phyloP scores from a whole-genome alignment of 2,329 filamentous ascomycete species.

The Fusarium clavum region DNA sequence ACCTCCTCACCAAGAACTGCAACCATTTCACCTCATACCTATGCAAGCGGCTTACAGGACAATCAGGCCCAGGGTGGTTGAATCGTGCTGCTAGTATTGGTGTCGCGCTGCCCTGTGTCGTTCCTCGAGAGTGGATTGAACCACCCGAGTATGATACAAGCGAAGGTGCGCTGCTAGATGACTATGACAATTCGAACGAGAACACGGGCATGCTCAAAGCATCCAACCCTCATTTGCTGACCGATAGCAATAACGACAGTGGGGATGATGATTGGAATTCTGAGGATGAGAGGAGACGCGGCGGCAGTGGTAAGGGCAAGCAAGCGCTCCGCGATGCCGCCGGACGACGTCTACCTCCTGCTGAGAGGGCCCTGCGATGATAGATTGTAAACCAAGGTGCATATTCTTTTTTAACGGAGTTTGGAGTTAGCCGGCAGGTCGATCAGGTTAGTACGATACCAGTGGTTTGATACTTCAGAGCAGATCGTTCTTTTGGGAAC shows the following conservation, averaged over 20 bases:
- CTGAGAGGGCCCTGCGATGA: conserved; percentile 62
- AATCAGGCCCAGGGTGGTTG: conserved; percentile 78
- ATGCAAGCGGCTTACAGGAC: conserved; percentile 77
- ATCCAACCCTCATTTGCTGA: conserved; percentile 49
- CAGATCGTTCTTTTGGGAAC: conserved; percentile 39
- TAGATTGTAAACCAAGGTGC: conserved; percentile 19
- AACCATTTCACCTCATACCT: conserved; percentile 88
- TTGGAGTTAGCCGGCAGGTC: conserved; percentile 36
- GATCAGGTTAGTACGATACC: conserved; percentile 46
- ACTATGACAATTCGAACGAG: conserved; percentile 64
- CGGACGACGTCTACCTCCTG: conserved; percentile 62
- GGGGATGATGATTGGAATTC: conserved; percentile 57
- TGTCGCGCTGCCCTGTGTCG: conserved; percentile 82
- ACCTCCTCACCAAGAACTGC: conserved; percentile 85
- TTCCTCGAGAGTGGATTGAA: conserved; percentile 84
- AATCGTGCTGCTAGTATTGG: conserved; percentile 89
- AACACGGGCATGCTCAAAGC: conserved; percentile 68
- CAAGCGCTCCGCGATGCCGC: conserved; percentile 61
- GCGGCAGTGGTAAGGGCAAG: conserved; percentile 58
- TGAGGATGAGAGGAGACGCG: conserved; percentile 58
- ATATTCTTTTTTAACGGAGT: conserved; percentile 35
- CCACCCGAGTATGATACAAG: conserved; percentile 80
- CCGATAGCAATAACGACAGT: conserved; percentile 42
- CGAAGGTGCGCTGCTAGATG: conserved; percentile 75
- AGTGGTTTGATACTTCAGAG: conserved; percentile 33